phyloP scores from a whole-genome alignment of 306 rosid genomes.

The Castanospermum australe region DNA sequence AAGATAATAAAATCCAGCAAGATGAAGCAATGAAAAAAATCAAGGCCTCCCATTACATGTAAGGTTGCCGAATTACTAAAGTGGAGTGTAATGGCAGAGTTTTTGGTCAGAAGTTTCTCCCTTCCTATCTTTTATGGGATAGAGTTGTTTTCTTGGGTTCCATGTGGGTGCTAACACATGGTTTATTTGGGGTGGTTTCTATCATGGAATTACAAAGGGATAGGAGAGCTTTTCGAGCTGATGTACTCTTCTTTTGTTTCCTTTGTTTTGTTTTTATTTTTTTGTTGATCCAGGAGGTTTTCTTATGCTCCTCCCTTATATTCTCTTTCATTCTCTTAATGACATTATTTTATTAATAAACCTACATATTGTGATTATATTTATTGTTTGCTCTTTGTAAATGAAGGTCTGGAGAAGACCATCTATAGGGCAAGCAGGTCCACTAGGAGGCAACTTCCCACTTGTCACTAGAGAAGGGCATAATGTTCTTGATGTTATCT shows the following conservation, averaged over 20 bases:
- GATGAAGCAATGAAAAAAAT: not conserved
- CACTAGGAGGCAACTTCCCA: conserved; percentile 80
- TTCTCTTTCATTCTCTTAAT: not conserved
- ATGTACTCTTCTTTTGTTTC: not conserved
- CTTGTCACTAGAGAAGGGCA: conserved; percentile 79
- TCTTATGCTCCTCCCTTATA: not conserved
- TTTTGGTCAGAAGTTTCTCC: not conserved
- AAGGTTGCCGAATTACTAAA: not conserved
- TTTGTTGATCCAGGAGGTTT: not conserved
- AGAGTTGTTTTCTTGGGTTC: not conserved
- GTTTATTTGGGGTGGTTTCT: not conserved
- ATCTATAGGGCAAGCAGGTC: conserved; percentile 70
- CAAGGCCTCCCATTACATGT: not conserved
- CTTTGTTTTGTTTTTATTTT: not conserved
- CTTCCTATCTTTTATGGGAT: not conserved
- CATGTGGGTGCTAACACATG: not conserved
- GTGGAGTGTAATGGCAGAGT: not conserved
- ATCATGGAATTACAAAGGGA: not conserved
- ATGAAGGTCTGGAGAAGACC: conserved; percentile 89
- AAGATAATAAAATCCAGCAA: not conserved
- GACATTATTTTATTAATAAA: not conserved
- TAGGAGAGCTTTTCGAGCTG: not conserved
- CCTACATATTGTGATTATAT: conserved; percentile 1
- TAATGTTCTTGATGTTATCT: conserved; percentile 81
- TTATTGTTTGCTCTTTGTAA: conserved; percentile 12